Base-by-base conservation (phyloP, 352 stramenopile genomes). In the Globisporangium iwayamae region DNA sequence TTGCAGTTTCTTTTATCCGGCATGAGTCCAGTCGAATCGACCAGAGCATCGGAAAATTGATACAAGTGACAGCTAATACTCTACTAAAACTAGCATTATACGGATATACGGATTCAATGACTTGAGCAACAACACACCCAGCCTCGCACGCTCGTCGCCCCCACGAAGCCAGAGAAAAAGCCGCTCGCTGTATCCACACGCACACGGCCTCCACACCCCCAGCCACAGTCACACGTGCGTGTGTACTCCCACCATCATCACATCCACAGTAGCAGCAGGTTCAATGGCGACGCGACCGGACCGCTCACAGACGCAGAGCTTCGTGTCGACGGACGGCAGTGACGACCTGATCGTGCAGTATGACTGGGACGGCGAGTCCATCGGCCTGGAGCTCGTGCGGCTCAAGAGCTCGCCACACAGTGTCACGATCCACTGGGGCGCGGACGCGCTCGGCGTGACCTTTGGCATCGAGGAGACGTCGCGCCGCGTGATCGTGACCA, bases 391-490 rank as follows among this genome's bases (percentile, higher is more conserved):
- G 30, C 75, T 90, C 56, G 76, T 82, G 73, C 78, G 78, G 1
- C 58, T 76, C 56, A 77, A 78, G 65, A 50, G 72, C 16, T 25
- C 68, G 18, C 53, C 58, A 0, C 57, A 22, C n/a, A 54, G 48
- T 9, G 62, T 70, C 46, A 72, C 62, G 6, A 72, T 89, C 13
- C 59, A 79, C 48, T 89, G 80, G 83, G 68, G 71, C 11, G 66
- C 59, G 0, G 54, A 70, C 38, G 73, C 75, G 28, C 77, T 93
- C 4, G 85, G 85, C 53, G 70, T 93, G 41, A 90, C 85, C 8
- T 80, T 93, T 43, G 79, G 83, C 72, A 81, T 91, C 32, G 85
- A 93, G 62, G 81, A 85, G 38, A 80, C 76, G 18, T 91, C 85
- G 25, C 74, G 81, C 48, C 71, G 72, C 48, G 71, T 93, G 1